Conservation (phyloP, 495 filamentous ascomycete species). For the Neurospora sp. region DNA sequence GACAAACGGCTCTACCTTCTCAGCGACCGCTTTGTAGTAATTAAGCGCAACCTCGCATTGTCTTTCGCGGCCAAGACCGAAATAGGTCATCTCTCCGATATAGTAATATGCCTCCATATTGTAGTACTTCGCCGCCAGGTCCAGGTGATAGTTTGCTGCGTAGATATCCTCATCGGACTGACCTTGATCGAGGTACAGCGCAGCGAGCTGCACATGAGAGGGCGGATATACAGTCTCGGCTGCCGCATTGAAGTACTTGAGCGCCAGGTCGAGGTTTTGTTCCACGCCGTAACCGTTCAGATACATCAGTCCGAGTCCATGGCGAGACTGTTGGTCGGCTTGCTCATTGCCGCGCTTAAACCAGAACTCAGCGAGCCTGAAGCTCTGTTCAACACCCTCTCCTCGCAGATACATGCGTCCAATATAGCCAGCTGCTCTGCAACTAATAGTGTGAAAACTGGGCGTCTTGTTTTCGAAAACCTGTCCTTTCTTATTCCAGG, state of each 20-base stretch:
- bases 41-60: slow-evolving; percentile 71
- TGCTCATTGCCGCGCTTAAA: slow-evolving; percentile 72
- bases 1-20: slow-evolving; percentile 76
- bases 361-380: slow-evolving; percentile 67
- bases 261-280: slow-evolving; percentile 63
- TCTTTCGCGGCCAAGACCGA: slow-evolving; percentile 69
- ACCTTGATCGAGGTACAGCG: slow-evolving; percentile 85
- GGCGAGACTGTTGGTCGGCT: slow-evolving; percentile 78
- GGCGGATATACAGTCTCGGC: slow-evolving; percentile 77
- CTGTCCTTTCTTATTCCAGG: slow-evolving; percentile 60
- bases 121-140: slow-evolving; percentile 78
- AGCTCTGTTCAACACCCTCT: slow-evolving; percentile 78
- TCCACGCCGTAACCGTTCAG: slow-evolving; percentile 74
- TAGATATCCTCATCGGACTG: slow-evolving; percentile 45
- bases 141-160: slow-evolving; percentile 78
- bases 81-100: slow-evolving; percentile 79
- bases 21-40: slow-evolving; percentile 93
- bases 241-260: slow-evolving; percentile 70
- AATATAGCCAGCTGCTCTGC: slow-evolving; percentile 84
- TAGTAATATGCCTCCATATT: slow-evolving; percentile 94
- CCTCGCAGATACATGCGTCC: slow-evolving; percentile 90
- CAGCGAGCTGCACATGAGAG: slow-evolving; percentile 74
- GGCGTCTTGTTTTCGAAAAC: slow-evolving; percentile 35
- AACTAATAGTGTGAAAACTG: slow-evolving; percentile 68
- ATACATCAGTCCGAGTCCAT: slow-evolving; percentile 78